Percentiles rank a stretch among this genome's conserved stretches.
Conservation (phyloP, 768 basidiomycete species). For the Pulveroboletus sp. region DNA sequence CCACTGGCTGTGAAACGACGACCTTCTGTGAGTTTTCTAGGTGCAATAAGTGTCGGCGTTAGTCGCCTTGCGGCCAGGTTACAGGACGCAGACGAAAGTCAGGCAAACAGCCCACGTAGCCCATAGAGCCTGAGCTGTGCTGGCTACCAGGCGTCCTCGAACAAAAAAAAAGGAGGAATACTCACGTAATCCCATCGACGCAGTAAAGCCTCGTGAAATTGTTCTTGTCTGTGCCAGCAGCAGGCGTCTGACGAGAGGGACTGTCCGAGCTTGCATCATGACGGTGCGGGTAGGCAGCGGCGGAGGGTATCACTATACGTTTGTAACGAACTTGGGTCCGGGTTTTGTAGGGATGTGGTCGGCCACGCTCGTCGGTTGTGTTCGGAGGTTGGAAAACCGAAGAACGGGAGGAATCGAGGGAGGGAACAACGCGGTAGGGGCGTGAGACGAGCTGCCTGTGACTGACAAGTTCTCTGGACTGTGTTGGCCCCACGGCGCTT, state of each 20-base stretch:
- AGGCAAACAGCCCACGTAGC: not conserved
- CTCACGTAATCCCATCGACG: constrained; percentile 28
- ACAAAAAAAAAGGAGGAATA: constrained; percentile 2
- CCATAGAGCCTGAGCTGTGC: constrained; percentile 3
- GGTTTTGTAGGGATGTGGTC: constrained; percentile 16
- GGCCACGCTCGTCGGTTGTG: constrained; percentile 17
- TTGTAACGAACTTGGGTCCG: not conserved
- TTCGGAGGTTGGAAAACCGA: constrained; percentile 11
- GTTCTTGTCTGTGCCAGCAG: constrained; percentile 20
- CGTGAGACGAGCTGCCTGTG: constrained; percentile 17
- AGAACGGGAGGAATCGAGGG: constrained; percentile 2
- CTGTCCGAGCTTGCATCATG: constrained; percentile 20
- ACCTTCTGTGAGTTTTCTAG: constrained; percentile 49
- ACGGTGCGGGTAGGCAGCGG: constrained; percentile 1
- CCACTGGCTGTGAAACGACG: constrained; percentile 80
- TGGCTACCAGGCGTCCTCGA: not conserved
- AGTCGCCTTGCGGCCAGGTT: not conserved
- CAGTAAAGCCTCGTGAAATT: constrained; percentile 26
- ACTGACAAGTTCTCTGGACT: not conserved
- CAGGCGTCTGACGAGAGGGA: constrained; percentile 24
- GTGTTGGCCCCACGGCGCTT: not conserved
- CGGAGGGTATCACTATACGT: constrained; percentile 15
- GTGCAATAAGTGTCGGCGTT: not conserved
- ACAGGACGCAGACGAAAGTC: not conserved
- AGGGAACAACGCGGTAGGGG: constrained; percentile 17